Conservation (phyloP, 2,329 filamentous ascomycete genomes). For the Hypoxylon sp. region DNA sequence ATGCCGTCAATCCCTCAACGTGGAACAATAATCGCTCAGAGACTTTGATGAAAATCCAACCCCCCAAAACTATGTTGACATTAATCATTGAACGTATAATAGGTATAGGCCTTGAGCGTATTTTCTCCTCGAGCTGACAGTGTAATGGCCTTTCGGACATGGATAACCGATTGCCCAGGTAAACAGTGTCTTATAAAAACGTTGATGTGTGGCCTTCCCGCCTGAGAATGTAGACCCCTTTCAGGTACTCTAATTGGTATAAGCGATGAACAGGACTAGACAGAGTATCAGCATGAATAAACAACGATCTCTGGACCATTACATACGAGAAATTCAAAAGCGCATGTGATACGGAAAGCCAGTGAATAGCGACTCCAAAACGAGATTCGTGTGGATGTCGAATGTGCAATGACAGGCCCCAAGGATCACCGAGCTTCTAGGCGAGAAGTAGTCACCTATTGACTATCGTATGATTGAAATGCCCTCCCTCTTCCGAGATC, state of each 20-base stretch:
- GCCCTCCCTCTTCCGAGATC: constrained; percentile 40
- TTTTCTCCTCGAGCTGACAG: neutral
- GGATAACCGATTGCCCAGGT: neutral
- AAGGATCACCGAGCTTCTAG: neutral
- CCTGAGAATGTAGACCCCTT: neutral
- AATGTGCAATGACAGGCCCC: neutral
- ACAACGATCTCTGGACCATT: too few species aligned
- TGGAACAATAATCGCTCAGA: neutral
- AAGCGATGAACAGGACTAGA: neutral
- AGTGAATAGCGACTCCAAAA: neutral
- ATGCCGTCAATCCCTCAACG: neutral
- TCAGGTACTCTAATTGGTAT: neutral
- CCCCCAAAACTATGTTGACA: neutral
- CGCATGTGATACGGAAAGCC: neutral
- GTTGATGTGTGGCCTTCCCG: neutral
- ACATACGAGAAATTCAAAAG: neutral
- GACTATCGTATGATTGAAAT: constrained; percentile 8
- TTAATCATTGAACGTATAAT: neutral
- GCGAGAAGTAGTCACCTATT: constrained; percentile 12
- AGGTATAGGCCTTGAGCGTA: neutral
- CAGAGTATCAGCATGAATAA: neutral
- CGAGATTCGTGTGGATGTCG: neutral
- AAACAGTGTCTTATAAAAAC: constrained; percentile 1
- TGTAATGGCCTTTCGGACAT: neutral
- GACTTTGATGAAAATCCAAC: neutral